Evolutionary conservation across 108 stramenopile genomes (phyloP).

Genomic region (Tribonema minus): DNA sequence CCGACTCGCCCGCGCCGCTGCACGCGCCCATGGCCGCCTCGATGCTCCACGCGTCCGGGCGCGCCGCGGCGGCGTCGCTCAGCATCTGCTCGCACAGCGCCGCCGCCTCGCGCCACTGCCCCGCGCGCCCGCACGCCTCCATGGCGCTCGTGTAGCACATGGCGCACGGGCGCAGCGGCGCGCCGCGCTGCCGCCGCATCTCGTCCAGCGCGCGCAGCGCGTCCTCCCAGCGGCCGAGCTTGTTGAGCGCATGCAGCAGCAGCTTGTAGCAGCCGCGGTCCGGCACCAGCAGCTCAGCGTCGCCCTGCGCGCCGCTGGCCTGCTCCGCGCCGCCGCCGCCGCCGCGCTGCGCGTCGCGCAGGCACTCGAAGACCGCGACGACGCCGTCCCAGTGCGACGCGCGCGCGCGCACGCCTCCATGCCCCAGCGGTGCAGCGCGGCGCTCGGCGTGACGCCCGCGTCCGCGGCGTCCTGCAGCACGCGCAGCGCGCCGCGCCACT

Average conservation of each 20-base stretch:
- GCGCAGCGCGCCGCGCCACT: too few relatives aligned
- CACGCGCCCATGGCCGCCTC: conserved; percentile 38
- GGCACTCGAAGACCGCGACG: background rate
- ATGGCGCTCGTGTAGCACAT: conserved; percentile 33
- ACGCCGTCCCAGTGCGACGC: too few relatives aligned
- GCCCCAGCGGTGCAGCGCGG: background rate
- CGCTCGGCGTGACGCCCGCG: conserved; percentile 1
- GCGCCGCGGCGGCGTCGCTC: too few relatives aligned
- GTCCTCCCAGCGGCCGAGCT: background rate
- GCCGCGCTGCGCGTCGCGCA: background rate
- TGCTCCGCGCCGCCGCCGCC: background rate
- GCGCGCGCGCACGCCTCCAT: too few relatives aligned
- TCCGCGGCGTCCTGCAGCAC: background rate
- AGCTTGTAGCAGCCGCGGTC: too few relatives aligned
- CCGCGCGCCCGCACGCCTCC: conserved; percentile 32
- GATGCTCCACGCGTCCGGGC: background rate
- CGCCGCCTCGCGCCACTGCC: conserved; percentile 19
- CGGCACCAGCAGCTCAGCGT: too few relatives aligned
- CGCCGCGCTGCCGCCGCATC: background rate
- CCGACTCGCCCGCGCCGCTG: conserved; percentile 6
- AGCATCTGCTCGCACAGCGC: conserved; percentile 4
- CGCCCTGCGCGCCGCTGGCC: too few relatives aligned
- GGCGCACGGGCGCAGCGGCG: background rate
- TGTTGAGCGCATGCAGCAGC: background rate
- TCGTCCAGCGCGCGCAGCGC: background rate